phyloP scores from a whole-genome alignment of 805 yeast species.

The Wickerhamiella bombiphila region DNA sequence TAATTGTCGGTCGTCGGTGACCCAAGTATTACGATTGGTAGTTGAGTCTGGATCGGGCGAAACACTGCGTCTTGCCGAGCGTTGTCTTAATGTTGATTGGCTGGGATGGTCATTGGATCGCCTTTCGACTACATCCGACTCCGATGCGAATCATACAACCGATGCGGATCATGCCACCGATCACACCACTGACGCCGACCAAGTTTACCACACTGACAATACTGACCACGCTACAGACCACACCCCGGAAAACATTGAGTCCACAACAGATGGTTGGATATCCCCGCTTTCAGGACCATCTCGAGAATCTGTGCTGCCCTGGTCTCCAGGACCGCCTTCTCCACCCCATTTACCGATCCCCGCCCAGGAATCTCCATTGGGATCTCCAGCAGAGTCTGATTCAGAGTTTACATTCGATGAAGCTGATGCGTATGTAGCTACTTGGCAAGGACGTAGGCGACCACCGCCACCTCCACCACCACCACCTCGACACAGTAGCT shows the following conservation, averaged over 20 bases:
- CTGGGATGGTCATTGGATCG: not conserved
- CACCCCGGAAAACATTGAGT: too few species aligned
- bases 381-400: too few species aligned
- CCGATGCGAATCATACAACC: not conserved
- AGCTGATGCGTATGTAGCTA: too few species aligned
- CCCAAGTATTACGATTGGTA: conserved; percentile 28
- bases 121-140: not conserved
- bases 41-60: conserved; percentile 6
- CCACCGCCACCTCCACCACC: conserved; percentile 2
- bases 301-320: not conserved
- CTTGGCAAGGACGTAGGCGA: not conserved
- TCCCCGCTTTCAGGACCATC: not conserved
- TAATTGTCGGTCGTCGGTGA: conserved; percentile 45
- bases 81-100: conserved; percentile 14
- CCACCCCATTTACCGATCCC: too few species aligned
- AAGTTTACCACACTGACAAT: not conserved
- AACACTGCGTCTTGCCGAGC: conserved; percentile 11
- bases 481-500: not conserved
- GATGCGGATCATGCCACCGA: too few species aligned
- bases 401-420: too few species aligned
- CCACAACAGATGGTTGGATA: not conserved
- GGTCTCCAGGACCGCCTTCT: too few species aligned
- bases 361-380: too few species aligned
- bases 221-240: too few species aligned
- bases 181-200: not conserved